Base-by-base conservation (phyloP, 805 yeast genomes). In the Kodamaea sagamina region DNA sequence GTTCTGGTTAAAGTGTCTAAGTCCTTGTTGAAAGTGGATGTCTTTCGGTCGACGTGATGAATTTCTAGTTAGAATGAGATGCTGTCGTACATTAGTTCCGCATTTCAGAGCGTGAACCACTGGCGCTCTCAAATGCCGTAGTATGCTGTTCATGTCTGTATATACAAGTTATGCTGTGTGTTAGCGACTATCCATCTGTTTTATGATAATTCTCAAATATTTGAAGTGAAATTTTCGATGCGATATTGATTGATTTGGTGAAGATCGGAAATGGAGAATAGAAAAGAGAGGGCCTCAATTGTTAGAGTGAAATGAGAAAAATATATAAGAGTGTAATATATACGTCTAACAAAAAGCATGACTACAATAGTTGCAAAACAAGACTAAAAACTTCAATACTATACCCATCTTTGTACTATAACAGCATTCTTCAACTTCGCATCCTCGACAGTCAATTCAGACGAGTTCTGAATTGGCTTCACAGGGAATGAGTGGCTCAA, bases 401-500 rank as follows among this genome's bases (percentile, higher is more conserved):
- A 29, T 13, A 29, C 18, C 93, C 95, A 86, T 67, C 93, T 82
- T 64, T 89, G 97, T 12, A 90, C 88, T 22, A 90, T 82, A n/a
- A 88, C 96, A 2, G 97, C 79, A 52, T 87, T 87, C 39, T 77
- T 75, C 49, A 89, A 71, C 25, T 88, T 88, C 4, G 95, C 93
- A 21, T 82, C 89, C 44, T 75, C 78, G 38, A 92, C 79, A 1
- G 85, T 76, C 28, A 72, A 58, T 8, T 67, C 68, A 3, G 36
- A 43, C 34, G 72, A 66, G 44, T 85, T 81, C 39, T 76, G 81
- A 31, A 92, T 77, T 19, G 84, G 80, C 59, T 79, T 78, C 21
- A 86, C 82, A 7, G 98, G 98, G 68, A 88, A 88, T 0, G 95
- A 81, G 49, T 86, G 81, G 43, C 86, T 86, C 47, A 90, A 73